Base-by-base conservation (phyloP, 2,329 filamentous ascomycete species). In the Leptographium wingfieldii region DNA sequence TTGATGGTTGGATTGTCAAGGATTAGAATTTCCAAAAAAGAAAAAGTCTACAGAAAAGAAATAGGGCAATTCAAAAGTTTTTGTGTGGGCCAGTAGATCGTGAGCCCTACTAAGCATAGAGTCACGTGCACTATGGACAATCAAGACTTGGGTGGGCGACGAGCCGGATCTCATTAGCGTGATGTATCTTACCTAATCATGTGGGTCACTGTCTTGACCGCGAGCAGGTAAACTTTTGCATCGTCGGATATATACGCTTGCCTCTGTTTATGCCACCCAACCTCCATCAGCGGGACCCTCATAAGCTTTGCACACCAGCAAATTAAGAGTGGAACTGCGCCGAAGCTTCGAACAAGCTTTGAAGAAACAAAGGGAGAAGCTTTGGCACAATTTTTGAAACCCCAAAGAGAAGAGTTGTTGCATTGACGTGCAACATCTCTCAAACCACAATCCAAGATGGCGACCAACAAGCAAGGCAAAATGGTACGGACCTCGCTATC, bases 391-490 rank as follows among this genome's bases (percentile, higher is more conserved):
- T 79, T 75, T 80, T 76, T 70, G 68, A 71, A 67, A 62, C 68
- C 60, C 12, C 7, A 31, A 59, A 16, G 25, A 46, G 51, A 49
- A 31, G 27, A 71, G 76, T 73, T 75, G 72, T 71, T 66, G 60
- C 65, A n/a, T 19, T 62, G 4, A 35, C 7, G 12, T 40, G 40
- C 51, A 55, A 25, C 75, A 72, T 70, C 66, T 70, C 67, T 40
- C 22, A n/a, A 12, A 11, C 33, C 22, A 55, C 4, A 65, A 65
- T 68, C 69, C 71, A 85, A 74, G 67, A 86, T 86, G 85, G 83
- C 86, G 72, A 61, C 63, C 60, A 92, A 96, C 83, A 95, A 96
- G 77, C 92, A 96, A 77, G 94, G 94, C 77, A 97, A 99, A 83
- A 97, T 99, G 94, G 94, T 97, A 80, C n/a, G 82, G 90, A 85